phyloP scores from a whole-genome alignment of 371 early-diverging fungal genomes.

The Mortierella sp. region DNA sequence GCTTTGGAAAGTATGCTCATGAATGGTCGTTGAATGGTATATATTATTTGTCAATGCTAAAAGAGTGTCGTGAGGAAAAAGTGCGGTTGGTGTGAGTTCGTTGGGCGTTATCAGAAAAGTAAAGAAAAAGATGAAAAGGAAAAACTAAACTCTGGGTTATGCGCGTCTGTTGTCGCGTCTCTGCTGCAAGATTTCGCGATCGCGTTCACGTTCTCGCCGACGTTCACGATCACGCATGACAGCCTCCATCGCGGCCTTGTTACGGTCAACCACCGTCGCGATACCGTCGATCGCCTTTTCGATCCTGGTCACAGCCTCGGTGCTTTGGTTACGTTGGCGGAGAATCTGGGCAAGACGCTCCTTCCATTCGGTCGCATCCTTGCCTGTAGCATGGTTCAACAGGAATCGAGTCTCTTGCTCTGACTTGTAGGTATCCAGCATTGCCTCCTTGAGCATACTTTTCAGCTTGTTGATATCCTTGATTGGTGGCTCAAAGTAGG shows the following conservation, averaged over 20 bases:
- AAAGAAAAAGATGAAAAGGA: not conserved
- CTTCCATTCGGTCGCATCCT: slow-evolving; percentile 52
- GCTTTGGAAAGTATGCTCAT: no score
- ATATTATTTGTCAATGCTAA: no score
- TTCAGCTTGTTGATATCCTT: slow-evolving; percentile 33
- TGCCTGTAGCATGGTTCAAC: slow-evolving; percentile 39
- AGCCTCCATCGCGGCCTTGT: slow-evolving; percentile 55
- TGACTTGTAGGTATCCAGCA: slow-evolving; percentile 52
- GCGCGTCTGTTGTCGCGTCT: slow-evolving; percentile 11
- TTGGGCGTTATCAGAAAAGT: not conserved
- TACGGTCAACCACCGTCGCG: slow-evolving; percentile 37
- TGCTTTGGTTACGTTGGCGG: slow-evolving; percentile 37
- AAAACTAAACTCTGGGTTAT: no score
- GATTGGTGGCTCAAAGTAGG: slow-evolving; percentile 38
- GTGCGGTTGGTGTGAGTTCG: not conserved
- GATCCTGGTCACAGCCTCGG: slow-evolving; percentile 32
- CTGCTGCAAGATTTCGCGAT: slow-evolving; percentile 27
- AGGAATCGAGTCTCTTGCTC: slow-evolving; percentile 52
- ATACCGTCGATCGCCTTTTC: slow-evolving; percentile 41
- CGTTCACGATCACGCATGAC: slow-evolving; percentile 51
- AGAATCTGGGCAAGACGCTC: slow-evolving; percentile 47
- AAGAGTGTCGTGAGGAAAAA: not conserved
- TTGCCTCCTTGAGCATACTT: slow-evolving; percentile 27
- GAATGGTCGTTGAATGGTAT: no score
- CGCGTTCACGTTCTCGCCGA: slow-evolving; percentile 42